Percentiles rank a stretch among this genome's conserved stretches.
These are phyloP conservation scores for Sporothrix pseudoabietina DNA, from an alignment of 2,329 filamentous ascomycete species.

Conservation along the genomic window DNA sequence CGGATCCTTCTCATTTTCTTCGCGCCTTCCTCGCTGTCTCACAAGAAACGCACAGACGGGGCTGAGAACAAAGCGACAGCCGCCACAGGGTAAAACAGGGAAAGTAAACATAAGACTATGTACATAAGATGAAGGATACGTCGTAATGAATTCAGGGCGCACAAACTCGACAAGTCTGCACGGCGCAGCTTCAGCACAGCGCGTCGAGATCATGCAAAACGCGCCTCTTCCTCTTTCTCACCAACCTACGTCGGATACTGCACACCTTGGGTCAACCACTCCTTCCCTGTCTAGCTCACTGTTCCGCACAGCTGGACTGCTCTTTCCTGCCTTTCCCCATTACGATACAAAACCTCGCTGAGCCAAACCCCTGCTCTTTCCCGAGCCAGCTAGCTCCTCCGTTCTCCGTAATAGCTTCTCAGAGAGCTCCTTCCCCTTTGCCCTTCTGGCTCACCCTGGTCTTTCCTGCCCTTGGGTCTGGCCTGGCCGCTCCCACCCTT, in stretches of 20 bases:
- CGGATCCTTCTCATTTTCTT: background rate
- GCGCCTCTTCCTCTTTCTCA: constrained; percentile 9
- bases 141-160: background rate
- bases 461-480: background rate
- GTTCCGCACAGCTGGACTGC: background rate
- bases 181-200: background rate
- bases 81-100: constrained; percentile 6
- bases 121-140: background rate
- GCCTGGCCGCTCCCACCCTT: constrained; percentile 14
- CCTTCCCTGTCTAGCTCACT: background rate
- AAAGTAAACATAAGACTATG: constrained; percentile 12
- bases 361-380: constrained; percentile 12
- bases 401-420: constrained; percentile 12
- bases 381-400: constrained; percentile 26
- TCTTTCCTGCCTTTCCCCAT: background rate
- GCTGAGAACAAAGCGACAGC: background rate
- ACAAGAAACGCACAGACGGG: constrained; percentile 17
- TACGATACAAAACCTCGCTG: background rate
- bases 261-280: background rate
- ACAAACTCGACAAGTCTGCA: background rate
- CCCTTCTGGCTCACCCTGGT: background rate
- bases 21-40: constrained; percentile 7
- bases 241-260: background rate
- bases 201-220: background rate
- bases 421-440: constrained; percentile 23